Percentiles rank a stretch among this genome's conserved stretches.
Conservation (phyloP, 2,329 filamentous ascomycete genomes). For the Simplicillium aogashimaense region DNA sequence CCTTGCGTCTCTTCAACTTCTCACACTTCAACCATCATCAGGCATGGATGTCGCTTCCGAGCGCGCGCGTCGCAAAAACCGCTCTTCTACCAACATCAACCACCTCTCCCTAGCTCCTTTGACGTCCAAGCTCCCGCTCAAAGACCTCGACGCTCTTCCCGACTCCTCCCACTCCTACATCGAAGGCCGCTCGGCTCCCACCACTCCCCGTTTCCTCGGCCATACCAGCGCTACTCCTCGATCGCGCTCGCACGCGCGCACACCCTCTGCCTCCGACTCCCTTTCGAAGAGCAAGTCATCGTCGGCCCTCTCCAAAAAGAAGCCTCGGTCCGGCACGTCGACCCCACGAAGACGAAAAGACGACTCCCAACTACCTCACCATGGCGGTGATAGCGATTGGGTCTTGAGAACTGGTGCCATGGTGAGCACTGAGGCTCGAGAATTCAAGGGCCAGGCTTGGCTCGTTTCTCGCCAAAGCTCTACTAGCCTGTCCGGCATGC, state of each 20-base stretch:
- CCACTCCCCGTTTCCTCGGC: conserved; percentile 53
- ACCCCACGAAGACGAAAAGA: conserved; percentile 24
- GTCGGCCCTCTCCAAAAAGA: conserved; percentile 34
- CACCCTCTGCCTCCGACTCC: conserved; percentile 23
- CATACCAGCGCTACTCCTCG: conserved; percentile 42
- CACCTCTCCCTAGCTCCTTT: conserved; percentile 55
- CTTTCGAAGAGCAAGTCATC: conserved; percentile 56
- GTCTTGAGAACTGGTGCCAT: conserved; percentile 52
- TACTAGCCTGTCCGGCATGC: conserved; percentile 46
- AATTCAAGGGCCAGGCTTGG: conserved; percentile 62
- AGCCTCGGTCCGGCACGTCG: conserved; percentile 16
- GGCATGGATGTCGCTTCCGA: conserved; percentile 49
- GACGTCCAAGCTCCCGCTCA: conserved; percentile 49
- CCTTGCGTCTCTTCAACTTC: background rate
- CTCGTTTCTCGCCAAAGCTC: conserved; percentile 55
- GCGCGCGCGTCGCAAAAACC: conserved; percentile 46
- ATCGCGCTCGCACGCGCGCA: conserved; percentile 34
- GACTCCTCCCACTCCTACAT: conserved; percentile 43
- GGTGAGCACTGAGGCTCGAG: conserved; percentile 51
- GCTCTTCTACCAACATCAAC: conserved; percentile 48
- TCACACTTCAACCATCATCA: background rate
- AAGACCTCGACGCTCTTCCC: conserved; percentile 38
- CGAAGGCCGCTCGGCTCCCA: conserved; percentile 52
- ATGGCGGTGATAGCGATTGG: conserved; percentile 51
- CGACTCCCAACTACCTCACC: conserved; percentile 18